A percentile compares a stretch with the other conserved stretches of the same genome.
phyloP scores from a whole-genome alignment of 192 early-diverging fungal species.

The Coemansia sp. region DNA sequence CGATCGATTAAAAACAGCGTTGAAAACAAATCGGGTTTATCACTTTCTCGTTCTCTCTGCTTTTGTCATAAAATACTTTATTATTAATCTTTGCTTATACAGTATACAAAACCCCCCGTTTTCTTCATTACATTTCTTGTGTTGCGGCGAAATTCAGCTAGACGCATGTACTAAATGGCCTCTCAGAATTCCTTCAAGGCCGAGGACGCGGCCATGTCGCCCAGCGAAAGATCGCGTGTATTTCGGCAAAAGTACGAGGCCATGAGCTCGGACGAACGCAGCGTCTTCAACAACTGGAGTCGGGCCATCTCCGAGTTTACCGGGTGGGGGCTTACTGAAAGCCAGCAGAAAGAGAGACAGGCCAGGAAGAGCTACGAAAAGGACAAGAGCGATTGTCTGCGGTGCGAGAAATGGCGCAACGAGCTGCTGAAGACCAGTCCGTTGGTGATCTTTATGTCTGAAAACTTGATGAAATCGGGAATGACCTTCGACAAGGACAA shows the following conservation, averaged over 20 bases:
- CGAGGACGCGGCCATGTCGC: slow-evolving; percentile 6
- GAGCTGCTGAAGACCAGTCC: slow-evolving; percentile 71
- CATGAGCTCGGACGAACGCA: slow-evolving; percentile 57
- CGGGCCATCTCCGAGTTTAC: slow-evolving; percentile 60
- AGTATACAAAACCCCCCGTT: not conserved
- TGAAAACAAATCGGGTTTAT: too few relatives aligned
- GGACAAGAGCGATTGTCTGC: slow-evolving; percentile 57
- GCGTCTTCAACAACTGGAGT: slow-evolving; percentile 65
- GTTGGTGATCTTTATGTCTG: slow-evolving; percentile 85
- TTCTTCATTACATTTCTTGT: too few relatives aligned
- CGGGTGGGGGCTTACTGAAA: slow-evolving; percentile 59
- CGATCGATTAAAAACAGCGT: too few relatives aligned
- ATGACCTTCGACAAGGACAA: slow-evolving; percentile 58
- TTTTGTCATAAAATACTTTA: too few relatives aligned
- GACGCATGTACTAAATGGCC: not conserved
- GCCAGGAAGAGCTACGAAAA: slow-evolving; percentile 48
- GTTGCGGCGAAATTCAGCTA: too few relatives aligned
- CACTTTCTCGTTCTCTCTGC: too few relatives aligned
- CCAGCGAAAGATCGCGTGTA: slow-evolving; percentile 9
- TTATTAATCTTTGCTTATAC: too few relatives aligned
- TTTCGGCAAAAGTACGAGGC: slow-evolving; percentile 32
- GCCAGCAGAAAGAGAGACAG: slow-evolving; percentile 45
- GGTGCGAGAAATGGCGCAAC: slow-evolving; percentile 78
- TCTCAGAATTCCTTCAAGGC: slow-evolving; percentile 10
- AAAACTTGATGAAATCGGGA: slow-evolving; percentile 70